Evolutionary conservation across 139 green algal genomes (phyloP), one percentile per base, ranked within the genome.

Genomic region (Ettlia oleoabundans): DNA sequence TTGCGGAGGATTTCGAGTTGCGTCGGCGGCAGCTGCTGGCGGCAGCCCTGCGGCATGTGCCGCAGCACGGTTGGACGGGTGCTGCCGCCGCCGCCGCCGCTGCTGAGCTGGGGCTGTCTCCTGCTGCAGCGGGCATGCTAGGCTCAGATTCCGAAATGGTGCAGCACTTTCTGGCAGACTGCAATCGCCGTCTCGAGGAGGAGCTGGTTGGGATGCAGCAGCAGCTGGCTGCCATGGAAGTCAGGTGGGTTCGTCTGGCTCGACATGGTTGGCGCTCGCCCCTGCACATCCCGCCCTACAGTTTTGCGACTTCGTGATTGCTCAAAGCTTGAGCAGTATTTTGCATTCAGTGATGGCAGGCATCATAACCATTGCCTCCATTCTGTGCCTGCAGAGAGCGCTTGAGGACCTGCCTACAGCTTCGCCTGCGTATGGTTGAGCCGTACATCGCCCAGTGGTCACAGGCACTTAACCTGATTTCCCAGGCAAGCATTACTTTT

Each of bases 381-480:
- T 37, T 18, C 37, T 76, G 68, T 22, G n/a, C 35, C 22, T 4
- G 28, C 73, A 80, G 76, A 5, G 81, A 92, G 32, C 78, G 86
- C 4, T 52, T 96, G 19, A 78, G 78, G 32, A n/a, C 63, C n/a
- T 88, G 84, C 24, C 76, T 96, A n/a, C 84, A 75, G 4, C 33
- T 85, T 51, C 81, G 92, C 0, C 87, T 96, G 37, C 74, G 90
- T 33, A 89, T 95, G 85, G 53, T 89, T 9, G 21, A 47, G 1
- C 89, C 88, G 1, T 83, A 85, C 72, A 88, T 95, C 15, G 83
- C 89, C 32, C 76, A 28, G 5, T 93, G 89, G 89, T 64, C 89
- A 10, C 88, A 94, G 72, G 92, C 92, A 1, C 71, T 96, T 55
- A 77, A 84, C 7, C 47, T 96, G 2, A 82, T 89, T 10, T 81